phyloP scores from a whole-genome alignment of 495 filamentous ascomycete species.

The Penicillium coffeae region DNA sequence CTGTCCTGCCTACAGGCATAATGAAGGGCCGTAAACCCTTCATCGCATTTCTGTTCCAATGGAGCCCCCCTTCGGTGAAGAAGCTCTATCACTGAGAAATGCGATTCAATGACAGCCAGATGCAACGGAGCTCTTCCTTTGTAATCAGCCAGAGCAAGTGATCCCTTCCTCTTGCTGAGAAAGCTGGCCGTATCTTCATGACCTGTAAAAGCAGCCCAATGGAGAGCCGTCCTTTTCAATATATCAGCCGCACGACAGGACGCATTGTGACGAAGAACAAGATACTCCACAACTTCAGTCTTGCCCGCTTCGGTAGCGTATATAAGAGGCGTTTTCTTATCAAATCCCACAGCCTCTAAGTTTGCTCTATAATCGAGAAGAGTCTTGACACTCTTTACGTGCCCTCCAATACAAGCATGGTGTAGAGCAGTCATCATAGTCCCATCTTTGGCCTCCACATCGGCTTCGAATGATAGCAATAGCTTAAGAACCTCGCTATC shows the following conservation, averaged over 20 bases:
- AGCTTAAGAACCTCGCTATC: slow-evolving; percentile 32
- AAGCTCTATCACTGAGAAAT: slow-evolving; percentile 38
- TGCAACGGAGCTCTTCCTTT: slow-evolving; percentile 38
- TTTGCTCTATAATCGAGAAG: slow-evolving; percentile 36
- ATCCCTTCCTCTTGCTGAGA: slow-evolving; percentile 27
- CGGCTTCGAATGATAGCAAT: slow-evolving; percentile 31
- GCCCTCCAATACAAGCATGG: slow-evolving; percentile 36
- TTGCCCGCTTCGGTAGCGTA: slow-evolving; percentile 37
- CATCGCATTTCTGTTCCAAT: slow-evolving; percentile 27
- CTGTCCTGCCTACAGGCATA: slow-evolving; percentile 40
- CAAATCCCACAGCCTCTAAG: slow-evolving; percentile 29
- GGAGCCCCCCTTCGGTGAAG: slow-evolving; percentile 28
- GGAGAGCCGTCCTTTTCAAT: slow-evolving; percentile 41
- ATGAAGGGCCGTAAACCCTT: slow-evolving; percentile 36
- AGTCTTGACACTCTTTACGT: slow-evolving; percentile 25
- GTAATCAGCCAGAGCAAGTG: slow-evolving; percentile 23
- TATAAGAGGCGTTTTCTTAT: slow-evolving; percentile 38
- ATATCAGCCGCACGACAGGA: slow-evolving; percentile 28
- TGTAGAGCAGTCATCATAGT: slow-evolving; percentile 41
- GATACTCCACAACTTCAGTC: slow-evolving; percentile 18
- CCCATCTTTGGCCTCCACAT: slow-evolving; percentile 40
- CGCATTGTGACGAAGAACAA: slow-evolving; percentile 36
- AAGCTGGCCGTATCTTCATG: slow-evolving; percentile 38
- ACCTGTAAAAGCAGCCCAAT: slow-evolving; percentile 43
- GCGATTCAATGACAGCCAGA: slow-evolving; percentile 35